Conservation (phyloP, 1,284 basidiomycete species). For the Puccinia horiana region DNA sequence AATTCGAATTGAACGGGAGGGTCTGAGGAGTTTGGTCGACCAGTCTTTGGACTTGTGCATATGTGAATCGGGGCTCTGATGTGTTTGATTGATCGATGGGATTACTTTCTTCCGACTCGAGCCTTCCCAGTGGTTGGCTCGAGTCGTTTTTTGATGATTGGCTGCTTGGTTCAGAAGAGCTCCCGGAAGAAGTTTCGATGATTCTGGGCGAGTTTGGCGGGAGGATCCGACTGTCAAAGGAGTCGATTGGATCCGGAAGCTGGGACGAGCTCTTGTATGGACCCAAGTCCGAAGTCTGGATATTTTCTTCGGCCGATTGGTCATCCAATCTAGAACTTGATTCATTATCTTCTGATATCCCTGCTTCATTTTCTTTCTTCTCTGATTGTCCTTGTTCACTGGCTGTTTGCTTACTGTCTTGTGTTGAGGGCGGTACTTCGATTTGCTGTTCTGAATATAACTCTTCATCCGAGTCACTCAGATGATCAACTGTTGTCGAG, state of each 20-base stretch:
- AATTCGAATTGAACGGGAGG: neutral
- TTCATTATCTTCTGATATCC: neutral
- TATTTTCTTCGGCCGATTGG: neutral
- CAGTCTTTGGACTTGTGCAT: slow-evolving; percentile 17
- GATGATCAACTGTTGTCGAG: neutral
- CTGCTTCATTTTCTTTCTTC: neutral
- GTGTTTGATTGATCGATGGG: neutral
- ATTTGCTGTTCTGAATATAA: neutral
- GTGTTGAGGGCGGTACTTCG: neutral
- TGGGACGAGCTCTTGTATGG: slow-evolving; percentile 35
- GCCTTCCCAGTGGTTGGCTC: neutral
- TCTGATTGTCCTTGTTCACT: neutral
- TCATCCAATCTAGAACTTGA: neutral
- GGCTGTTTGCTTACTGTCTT: neutral
- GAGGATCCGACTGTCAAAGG: neutral
- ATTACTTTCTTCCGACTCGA: neutral
- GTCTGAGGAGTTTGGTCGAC: slow-evolving; percentile 11
- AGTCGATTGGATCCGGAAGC: slow-evolving; percentile 24
- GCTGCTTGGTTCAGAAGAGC: neutral
- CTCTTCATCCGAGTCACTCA: slow-evolving; percentile 27
- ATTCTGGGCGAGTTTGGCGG: neutral
- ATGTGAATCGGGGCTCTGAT: slow-evolving; percentile 11
- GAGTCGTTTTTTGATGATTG: neutral
- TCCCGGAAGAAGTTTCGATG: neutral
- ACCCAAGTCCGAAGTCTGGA: slow-evolving; percentile 12